Conservation (phyloP, 2,329 filamentous ascomycete species). For the Capronia epimyces region DNA sequence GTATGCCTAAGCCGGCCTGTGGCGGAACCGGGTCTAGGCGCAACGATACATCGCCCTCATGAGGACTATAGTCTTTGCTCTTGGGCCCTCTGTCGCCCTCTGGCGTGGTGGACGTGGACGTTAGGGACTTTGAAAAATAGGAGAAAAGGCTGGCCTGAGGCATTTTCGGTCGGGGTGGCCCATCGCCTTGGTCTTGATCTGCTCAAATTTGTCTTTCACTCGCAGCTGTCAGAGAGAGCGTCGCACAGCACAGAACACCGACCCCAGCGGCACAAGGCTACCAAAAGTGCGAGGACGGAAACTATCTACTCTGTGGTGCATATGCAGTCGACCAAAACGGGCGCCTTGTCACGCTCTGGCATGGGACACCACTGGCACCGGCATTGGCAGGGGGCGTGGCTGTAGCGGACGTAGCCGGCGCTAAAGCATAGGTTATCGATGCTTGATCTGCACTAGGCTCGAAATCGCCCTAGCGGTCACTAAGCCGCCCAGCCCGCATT, state of each 20-base stretch:
- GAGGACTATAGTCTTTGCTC: background rate
- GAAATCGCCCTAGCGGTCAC: background rate
- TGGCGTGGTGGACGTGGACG: background rate
- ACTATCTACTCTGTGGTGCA: no score
- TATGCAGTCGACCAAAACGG: background rate
- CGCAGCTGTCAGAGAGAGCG: background rate
- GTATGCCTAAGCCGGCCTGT: background rate
- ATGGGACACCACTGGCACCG: background rate
- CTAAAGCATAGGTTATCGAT: constrained; percentile 17
- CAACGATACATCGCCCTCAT: background rate
- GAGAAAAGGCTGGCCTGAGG: constrained; percentile 20
- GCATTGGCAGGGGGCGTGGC: background rate
- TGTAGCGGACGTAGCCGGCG: constrained; percentile 12
- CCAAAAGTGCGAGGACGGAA: no score
- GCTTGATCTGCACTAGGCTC: constrained; percentile 12
- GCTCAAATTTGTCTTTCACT: background rate
- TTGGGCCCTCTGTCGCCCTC: background rate
- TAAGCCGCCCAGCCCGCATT: background rate
- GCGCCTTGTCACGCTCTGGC: background rate
- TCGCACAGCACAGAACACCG: no score
- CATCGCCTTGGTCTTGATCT: background rate
- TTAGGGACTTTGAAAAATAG: constrained; percentile 20
- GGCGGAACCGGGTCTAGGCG: background rate
- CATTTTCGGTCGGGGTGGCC: constrained; percentile 5
- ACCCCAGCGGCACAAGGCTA: background rate